Evolutionary conservation across 805 yeast species (phyloP), one percentile per base, ranked within the genome.

Genomic region (Kazachstania kunashirensis): DNA sequence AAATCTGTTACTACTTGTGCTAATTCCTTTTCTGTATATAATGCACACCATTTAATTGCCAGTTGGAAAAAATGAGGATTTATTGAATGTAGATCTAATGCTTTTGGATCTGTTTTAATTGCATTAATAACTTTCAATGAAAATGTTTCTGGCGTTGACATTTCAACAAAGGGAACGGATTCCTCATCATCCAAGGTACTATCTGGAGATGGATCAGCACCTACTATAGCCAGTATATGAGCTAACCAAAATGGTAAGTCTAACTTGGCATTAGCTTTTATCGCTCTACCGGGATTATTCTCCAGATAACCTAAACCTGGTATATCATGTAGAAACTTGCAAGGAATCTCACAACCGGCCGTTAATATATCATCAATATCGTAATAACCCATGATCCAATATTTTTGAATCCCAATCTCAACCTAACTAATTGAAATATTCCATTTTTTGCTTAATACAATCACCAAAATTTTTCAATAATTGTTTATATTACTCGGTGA

Each of bases 181-280:
- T 50, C 56, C 14, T 51, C 60, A 23, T 47, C 53, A 13, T 55
- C 49, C 5, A 45, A 48, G 6, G 46, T 16, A 14, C 14, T 44
- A 11, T 57, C 63, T 7, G 50, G 59, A 38, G 49, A 20, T 20
- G 23, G 44, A 11, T 41, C 45, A 11, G 51, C 48, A 42, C 67
- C 50, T 46, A 59, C 48, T 14, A 72, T 63, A 0, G 95, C 95
- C 23, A 88, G 61, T 2, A 81, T 71, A 40, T 78, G 78, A 0
- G 95, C 94, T 28, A 89, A 60, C 97, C 97, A 89, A 20, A 86
- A 57, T 0, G 97, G 97, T 17, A 89, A 65, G 40, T 83, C 88
- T 3, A 85, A 50, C 49, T 76, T 77, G 2, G 86, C 67, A 24
- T 75, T 77, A 47, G 73, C 48, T 26, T 42, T 45, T n/a, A 65